Base-by-base conservation (phyloP, 179 eudicot species). In the Sideroxylon spinosum region DNA sequence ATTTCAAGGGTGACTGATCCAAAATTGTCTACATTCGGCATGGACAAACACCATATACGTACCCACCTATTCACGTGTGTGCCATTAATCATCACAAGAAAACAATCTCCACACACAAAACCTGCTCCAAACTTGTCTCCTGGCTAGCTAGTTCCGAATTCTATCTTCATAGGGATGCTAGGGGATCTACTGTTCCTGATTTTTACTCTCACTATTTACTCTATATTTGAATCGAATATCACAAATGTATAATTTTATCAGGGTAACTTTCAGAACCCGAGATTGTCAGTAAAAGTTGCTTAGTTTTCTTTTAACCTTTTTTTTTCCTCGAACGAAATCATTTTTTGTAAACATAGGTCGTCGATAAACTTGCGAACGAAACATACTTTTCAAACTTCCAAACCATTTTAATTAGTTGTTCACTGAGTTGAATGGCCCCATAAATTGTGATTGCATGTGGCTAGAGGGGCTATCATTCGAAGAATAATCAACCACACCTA, bases 41-140 rank as follows among this genome's bases (percentile, higher is more conserved):
- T 37, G n/a, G 86, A 84, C 86, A 84, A 84, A 81, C 61, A 81
- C 61, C 79, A 84, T 23, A 37, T 19, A 55, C 75, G 86, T 74
- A 84, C 86, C 86, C 86, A 84, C 84, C 77, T 48, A 75, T 77
- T 84, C 86, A 84, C 86, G 78, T 84, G 86, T 78, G 84, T 84
- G 81, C 75, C 81, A 59, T 62, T 82, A 79, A 81, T 84, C 81
- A 84, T 84, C 82, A 78, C 82, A 81, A 84, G 78, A 73, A 82
- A 67, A 84, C 85, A 84, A 84, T 65, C 56, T 11, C 16, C 56
- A 78, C 67, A 73, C 44, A 29, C 19, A 72, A 32, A 79, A 64
- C 78, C 80, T 73, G 74, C 69, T 75, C 79, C 76, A 68, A 44
- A 6, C 68, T 84, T 84, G 86, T 84, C 86, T 75, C 55, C 56